phyloP scores from a whole-genome alignment of 768 basidiomycete genomes.

The Suillus plorans region DNA sequence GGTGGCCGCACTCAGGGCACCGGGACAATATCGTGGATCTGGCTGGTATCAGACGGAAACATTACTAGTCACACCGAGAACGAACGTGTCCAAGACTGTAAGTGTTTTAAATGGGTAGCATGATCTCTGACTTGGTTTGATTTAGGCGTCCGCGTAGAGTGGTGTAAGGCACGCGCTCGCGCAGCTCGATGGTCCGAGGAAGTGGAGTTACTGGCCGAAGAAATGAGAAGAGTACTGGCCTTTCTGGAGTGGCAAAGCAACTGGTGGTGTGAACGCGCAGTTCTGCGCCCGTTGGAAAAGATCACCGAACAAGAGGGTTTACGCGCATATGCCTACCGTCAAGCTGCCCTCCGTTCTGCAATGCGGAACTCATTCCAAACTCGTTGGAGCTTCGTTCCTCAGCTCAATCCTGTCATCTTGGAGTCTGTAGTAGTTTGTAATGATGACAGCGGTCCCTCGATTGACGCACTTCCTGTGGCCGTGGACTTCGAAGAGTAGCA shows the following conservation, averaged over 20 bases:
- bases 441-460: no score
- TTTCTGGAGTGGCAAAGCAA: conserved; percentile 20
- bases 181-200: conserved; percentile 19
- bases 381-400: neutral
- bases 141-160: conserved; percentile 19
- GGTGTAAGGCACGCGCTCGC: conserved; percentile 17
- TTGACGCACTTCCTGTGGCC: no score
- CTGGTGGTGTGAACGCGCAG: neutral
- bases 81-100: neutral
- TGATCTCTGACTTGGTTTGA: neutral
- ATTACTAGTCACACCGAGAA: neutral
- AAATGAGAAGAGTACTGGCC: conserved; percentile 18
- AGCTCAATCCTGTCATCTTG: no score
- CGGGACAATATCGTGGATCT: conserved; percentile 8
- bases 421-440: no score
- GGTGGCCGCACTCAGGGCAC: conserved; percentile 2
- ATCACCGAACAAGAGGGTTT: neutral
- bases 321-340: conserved; percentile 9
- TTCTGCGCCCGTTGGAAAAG: neutral
- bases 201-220: conserved; percentile 22
- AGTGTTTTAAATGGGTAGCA: neutral
- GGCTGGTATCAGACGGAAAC: neutral
- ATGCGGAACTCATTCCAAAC: neutral
- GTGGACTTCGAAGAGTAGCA: no score
- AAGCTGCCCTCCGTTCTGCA: neutral